These are phyloP conservation scores for Dryadomyces quercus-mongolicae DNA, from an alignment of 2,329 filamentous ascomycete genomes.

Conservation along the genomic window DNA sequence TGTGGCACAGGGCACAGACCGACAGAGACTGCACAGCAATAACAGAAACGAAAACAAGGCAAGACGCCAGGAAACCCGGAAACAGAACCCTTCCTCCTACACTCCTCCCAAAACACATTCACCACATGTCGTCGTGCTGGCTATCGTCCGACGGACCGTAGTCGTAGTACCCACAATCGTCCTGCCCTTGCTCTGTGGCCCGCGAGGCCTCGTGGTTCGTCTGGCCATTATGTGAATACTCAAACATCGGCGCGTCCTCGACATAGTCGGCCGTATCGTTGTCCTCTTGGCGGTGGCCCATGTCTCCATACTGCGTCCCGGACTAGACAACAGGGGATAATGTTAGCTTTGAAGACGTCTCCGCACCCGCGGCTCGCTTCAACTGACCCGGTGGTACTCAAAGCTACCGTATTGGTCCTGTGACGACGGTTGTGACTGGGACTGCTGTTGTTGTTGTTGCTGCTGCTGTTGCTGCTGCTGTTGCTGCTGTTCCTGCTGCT, in stretches of 20 bases:
- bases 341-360: slow-evolving; percentile 2
- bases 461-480: too few species aligned
- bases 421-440: slow-evolving; percentile 10
- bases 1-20: too few species aligned
- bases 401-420: slow-evolving; percentile 18
- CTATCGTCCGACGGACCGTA: slow-evolving; percentile 11
- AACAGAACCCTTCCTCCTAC: neutral
- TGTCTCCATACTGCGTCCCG: slow-evolving; percentile 16
- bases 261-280: slow-evolving; percentile 16
- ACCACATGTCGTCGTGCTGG: slow-evolving; percentile 15
- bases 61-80: neutral
- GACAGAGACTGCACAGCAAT: neutral
- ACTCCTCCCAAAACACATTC: slow-evolving; percentile 1
- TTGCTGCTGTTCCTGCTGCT: slow-evolving; percentile 14
- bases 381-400: slow-evolving; percentile 24
- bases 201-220: neutral
- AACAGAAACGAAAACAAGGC: neutral
- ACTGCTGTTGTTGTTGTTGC: slow-evolving; percentile 9
- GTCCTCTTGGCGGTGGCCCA: slow-evolving; percentile 13
- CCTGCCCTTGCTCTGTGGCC: neutral
- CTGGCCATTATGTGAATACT: slow-evolving; percentile 20
- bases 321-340: slow-evolving; percentile 6
- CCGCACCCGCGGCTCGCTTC: too few species aligned
- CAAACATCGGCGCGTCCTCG: slow-evolving; percentile 22
- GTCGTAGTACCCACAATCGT: slow-evolving; percentile 14